These are phyloP conservation scores for Globisporangium radiosum DNA, from an alignment of 352 stramenopile species.

Conservation along the genomic window DNA sequence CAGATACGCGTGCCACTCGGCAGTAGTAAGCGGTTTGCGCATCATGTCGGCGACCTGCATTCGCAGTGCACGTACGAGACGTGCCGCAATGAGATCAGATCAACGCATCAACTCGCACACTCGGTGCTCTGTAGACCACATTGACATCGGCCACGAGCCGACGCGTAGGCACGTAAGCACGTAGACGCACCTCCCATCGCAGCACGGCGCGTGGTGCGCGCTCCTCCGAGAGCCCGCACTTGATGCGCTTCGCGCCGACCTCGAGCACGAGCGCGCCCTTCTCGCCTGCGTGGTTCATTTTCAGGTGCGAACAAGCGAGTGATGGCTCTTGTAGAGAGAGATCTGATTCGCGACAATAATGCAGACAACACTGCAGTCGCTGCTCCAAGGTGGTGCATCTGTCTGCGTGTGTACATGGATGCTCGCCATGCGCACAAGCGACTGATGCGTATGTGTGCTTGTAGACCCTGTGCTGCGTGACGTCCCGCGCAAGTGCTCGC, in stretches of 20 bases:
- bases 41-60: slow-evolving; percentile 54
- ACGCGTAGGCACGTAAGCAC: no score
- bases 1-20: slow-evolving; percentile 45
- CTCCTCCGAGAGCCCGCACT: slow-evolving; percentile 71
- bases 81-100: neutral
- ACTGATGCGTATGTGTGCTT: neutral
- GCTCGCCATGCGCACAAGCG: neutral
- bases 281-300: slow-evolving; percentile 23
- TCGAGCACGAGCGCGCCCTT: slow-evolving; percentile 77
- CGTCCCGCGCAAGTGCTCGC: slow-evolving; percentile 3
- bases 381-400: slow-evolving; percentile 10
- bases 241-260: slow-evolving; percentile 57
- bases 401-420: no score
- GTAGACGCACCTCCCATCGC: slow-evolving; percentile 49
- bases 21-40: slow-evolving; percentile 17
- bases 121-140: no score
- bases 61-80: neutral
- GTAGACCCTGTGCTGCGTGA: slow-evolving; percentile 16
- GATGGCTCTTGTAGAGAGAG: neutral
- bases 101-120: no score
- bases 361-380: slow-evolving; percentile 8
- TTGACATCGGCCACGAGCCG: no score
- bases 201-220: slow-evolving; percentile 57
- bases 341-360: slow-evolving; percentile 4
- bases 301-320: neutral